phyloP scores from a whole-genome alignment of 345 rosid genomes.

The Turnera subulata region DNA sequence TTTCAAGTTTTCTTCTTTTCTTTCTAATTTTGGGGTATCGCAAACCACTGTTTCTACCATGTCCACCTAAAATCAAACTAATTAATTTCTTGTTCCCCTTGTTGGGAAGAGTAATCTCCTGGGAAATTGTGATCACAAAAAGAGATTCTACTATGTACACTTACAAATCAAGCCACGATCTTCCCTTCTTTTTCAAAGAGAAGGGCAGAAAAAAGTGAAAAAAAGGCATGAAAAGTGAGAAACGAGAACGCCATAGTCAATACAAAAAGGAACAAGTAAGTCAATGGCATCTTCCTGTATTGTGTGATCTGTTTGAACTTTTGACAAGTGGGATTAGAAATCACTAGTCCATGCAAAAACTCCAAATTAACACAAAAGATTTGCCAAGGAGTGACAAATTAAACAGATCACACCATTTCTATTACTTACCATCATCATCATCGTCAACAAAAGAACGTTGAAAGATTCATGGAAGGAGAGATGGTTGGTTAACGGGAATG shows the following conservation, averaged over 20 bases:
- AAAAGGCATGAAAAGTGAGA: not conserved
- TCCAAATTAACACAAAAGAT: too few species aligned
- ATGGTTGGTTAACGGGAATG: constrained; percentile 48
- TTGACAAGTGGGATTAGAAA: constrained; percentile 19
- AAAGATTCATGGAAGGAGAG: not conserved
- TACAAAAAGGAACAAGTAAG: constrained; percentile 8
- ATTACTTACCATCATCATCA: constrained; percentile 5
- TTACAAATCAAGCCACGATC: too few species aligned
- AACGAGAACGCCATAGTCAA: constrained; percentile 12
- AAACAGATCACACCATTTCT: constrained; percentile 4
- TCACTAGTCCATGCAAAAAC: constrained; percentile 26
- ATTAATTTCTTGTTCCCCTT: too few species aligned
- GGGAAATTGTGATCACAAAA: too few species aligned
- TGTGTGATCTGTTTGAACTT: constrained; percentile 15
- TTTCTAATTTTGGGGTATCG: not conserved
- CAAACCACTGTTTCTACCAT: not conserved
- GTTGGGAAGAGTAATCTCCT: too few species aligned
- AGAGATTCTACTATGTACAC: too few species aligned
- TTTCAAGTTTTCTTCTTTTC: not conserved
- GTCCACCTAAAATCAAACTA: not conserved
- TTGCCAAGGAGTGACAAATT: too few species aligned
- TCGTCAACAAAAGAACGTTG: too few species aligned
- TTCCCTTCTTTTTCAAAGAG: too few species aligned
- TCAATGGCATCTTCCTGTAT: constrained; percentile 22
- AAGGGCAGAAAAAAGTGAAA: not conserved